Evolutionary conservation across 106 monocot genomes (phyloP).

Genomic region (Dioscorea dumetorum): DNA sequence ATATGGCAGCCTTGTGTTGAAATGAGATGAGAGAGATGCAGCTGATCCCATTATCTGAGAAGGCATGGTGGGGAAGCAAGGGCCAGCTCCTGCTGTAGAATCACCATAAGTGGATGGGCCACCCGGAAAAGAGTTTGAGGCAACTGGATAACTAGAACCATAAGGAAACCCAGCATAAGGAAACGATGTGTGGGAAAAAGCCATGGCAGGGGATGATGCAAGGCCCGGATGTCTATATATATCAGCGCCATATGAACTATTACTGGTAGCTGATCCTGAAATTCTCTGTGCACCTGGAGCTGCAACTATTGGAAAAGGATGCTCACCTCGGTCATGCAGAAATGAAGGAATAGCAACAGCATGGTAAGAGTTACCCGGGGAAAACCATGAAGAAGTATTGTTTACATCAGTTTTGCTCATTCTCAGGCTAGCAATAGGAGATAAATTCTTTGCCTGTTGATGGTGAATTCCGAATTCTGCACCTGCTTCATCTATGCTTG

Average conservation of each 20-base stretch:
- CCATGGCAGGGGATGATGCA: slow-evolving; percentile 71
- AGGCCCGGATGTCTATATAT: slow-evolving; percentile 50
- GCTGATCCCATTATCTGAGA: slow-evolving; percentile 35
- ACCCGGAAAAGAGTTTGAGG: slow-evolving; percentile 39
- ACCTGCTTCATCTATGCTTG: slow-evolving; percentile 36
- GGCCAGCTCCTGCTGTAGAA: slow-evolving; percentile 25
- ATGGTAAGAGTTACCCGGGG: slow-evolving; percentile 36
- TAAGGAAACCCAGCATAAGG: slow-evolving; percentile 67
- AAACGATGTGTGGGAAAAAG: slow-evolving; percentile 53
- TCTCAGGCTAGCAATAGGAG: slow-evolving; percentile 27
- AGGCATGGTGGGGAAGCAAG: slow-evolving; percentile 37
- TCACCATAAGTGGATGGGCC: slow-evolving; percentile 46
- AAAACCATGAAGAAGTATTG: slow-evolving; percentile 44
- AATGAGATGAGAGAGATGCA: slow-evolving; percentile 24
- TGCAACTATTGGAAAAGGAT: slow-evolving; percentile 57
- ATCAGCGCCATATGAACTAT: slow-evolving; percentile 44
- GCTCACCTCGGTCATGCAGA: slow-evolving; percentile 65
- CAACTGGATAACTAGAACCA: slow-evolving; percentile 47
- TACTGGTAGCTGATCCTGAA: slow-evolving; percentile 28
- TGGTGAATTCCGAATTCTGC: slow-evolving; percentile 13
- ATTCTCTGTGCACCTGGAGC: slow-evolving; percentile 49
- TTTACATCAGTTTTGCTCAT: slow-evolving; percentile 34
- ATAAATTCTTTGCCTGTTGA: slow-evolving; percentile 23
- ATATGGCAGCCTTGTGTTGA: slow-evolving; percentile 26
- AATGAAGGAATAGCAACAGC: slow-evolving; percentile 70